These are phyloP conservation scores for Kluyveromyces siamensis DNA, from an alignment of 805 yeast genomes.

Conservation along the genomic window DNA sequence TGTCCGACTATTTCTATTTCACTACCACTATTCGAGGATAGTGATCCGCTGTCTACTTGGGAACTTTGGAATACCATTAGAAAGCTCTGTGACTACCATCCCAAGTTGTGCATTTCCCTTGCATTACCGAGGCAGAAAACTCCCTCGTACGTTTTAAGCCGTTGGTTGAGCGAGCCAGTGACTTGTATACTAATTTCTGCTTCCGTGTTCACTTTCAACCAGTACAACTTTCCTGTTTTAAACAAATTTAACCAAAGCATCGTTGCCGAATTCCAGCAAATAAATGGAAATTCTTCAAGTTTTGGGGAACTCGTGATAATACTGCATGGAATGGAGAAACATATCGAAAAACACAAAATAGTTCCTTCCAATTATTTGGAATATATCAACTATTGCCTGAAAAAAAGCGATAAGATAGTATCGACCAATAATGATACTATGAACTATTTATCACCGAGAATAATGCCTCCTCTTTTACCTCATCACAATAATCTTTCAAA, in stretches of 20 bases:
- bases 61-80: slow-evolving; percentile 66
- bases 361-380: slow-evolving; percentile 34
- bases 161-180: slow-evolving; percentile 68
- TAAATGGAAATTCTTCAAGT: slow-evolving; percentile 29
- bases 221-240: slow-evolving; percentile 56
- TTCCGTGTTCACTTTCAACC: slow-evolving; percentile 48
- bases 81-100: slow-evolving; percentile 43
- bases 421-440: neutral
- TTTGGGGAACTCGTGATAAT: slow-evolving; percentile 31
- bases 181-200: slow-evolving; percentile 47
- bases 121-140: slow-evolving; percentile 59
- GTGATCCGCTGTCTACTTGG: slow-evolving; percentile 56
- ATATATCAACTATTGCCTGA: slow-evolving; percentile 35
- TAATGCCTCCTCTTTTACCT: slow-evolving; percentile 65
- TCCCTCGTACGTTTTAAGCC: slow-evolving; percentile 39
- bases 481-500: slow-evolving; percentile 46
- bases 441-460: slow-evolving; percentile 10
- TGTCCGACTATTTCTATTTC: slow-evolving; percentile 38
- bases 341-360: slow-evolving; percentile 26
- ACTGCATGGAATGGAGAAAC: slow-evolving; percentile 46
- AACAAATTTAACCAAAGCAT: slow-evolving; percentile 47
- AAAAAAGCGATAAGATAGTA: slow-evolving; percentile 24
- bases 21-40: slow-evolving; percentile 41
- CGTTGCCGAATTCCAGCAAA: slow-evolving; percentile 33
- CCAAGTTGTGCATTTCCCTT: slow-evolving; percentile 56